Evolutionary conservation across 306 rosid species (phyloP).

Genomic region (Boehmeria nivea): DNA sequence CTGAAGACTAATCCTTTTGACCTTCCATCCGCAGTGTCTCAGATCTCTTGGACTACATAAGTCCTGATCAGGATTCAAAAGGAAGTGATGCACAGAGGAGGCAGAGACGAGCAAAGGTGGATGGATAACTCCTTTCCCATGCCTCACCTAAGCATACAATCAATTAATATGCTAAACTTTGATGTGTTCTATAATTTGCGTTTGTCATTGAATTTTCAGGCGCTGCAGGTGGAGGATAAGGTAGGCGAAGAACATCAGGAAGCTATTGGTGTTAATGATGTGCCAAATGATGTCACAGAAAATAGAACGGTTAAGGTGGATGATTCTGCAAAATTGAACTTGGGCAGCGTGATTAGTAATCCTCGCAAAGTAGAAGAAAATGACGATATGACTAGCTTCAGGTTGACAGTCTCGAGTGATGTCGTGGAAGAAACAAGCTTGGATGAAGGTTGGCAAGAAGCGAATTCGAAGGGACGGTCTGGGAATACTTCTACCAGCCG

Average conservation of each 20-base stretch:
- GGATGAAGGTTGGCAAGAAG: constrained; percentile 98
- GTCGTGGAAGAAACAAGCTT: constrained; percentile 51
- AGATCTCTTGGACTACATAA: constrained; percentile 91
- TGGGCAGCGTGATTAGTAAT: constrained; percentile 16
- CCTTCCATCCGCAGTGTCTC: constrained; percentile 69
- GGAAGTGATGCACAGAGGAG: constrained; percentile 67
- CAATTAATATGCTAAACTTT: constrained; percentile 6
- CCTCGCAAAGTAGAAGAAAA: constrained; percentile 41
- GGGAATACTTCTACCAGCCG: constrained; percentile 42
- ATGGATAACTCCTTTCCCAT: neutral
- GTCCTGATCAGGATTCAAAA: constrained; percentile 70
- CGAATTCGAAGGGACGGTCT: constrained; percentile 67
- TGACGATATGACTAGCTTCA: constrained; percentile 21
- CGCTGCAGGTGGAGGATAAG: constrained; percentile 42
- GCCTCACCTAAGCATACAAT: neutral
- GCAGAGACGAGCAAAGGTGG: constrained; percentile 79
- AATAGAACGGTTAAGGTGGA: constrained; percentile 20
- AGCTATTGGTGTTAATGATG: constrained; percentile 27
- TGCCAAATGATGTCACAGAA: constrained; percentile 32
- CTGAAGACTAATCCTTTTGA: constrained; percentile 27
- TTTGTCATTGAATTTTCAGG: constrained; percentile 40
- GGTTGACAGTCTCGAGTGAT: constrained; percentile 29
- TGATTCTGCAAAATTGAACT: constrained; percentile 27
- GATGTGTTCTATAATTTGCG: constrained; percentile 6
- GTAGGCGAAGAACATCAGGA: constrained; percentile 37